Conservation (phyloP, 768 basidiomycete species). For the Boletus huronensis region DNA sequence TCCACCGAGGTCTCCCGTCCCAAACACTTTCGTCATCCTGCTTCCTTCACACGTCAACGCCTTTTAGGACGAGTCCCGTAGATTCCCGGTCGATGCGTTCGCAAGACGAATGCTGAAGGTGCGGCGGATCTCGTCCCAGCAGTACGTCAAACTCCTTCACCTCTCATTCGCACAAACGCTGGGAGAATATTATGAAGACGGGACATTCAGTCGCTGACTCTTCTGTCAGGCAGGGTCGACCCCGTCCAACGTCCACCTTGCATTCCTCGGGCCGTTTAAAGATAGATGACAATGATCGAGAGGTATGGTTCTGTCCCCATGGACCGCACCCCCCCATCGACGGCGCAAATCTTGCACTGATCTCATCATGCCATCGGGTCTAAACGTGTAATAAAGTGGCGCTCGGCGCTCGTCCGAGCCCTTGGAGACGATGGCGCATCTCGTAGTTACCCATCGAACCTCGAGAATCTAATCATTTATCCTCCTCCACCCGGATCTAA, state of each 20-base stretch:
- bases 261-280: slow-evolving; percentile 6
- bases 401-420: not conserved
- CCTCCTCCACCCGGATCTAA: slow-evolving; percentile 4
- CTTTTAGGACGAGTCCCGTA: slow-evolving; percentile 35
- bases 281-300: slow-evolving; percentile 11
- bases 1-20: slow-evolving; percentile 37
- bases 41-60: slow-evolving; percentile 39
- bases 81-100: slow-evolving; percentile 14
- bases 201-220: not conserved
- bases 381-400: not conserved
- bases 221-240: not conserved
- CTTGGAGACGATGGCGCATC: not conserved
- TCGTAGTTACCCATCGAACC: not conserved
- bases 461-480: not conserved
- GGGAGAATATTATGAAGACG: not conserved
- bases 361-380: not conserved
- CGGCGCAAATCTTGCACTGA: slow-evolving; percentile 9
- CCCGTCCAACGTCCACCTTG: slow-evolving; percentile 10
- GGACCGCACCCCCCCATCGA: not conserved
- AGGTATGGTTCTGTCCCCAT: not conserved
- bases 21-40: slow-evolving; percentile 40
- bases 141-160: slow-evolving; percentile 10
- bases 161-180: not conserved
- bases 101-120: slow-evolving; percentile 27
- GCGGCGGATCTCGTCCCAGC: slow-evolving; percentile 47